phyloP scores from a whole-genome alignment of 1,284 basidiomycete genomes.

The Sparassis latifolia region DNA sequence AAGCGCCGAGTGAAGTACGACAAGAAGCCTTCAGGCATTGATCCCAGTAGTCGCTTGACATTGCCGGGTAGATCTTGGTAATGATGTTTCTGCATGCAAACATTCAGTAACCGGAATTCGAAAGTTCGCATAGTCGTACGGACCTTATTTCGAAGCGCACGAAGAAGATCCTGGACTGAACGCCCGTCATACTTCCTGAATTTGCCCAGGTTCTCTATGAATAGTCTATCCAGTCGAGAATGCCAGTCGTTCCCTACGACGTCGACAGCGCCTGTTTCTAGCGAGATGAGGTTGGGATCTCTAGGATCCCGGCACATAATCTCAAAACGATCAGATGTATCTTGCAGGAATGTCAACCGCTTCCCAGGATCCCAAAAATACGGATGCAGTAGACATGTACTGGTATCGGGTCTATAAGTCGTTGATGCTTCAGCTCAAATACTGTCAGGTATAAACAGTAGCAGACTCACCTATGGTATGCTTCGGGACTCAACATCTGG shows the following conservation, averaged over 20 bases:
- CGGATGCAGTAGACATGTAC: conserved; percentile 83
- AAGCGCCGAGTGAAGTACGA: conserved; percentile 91
- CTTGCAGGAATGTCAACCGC: conserved; percentile 89
- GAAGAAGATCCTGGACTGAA: conserved; percentile 86
- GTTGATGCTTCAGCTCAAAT: background rate
- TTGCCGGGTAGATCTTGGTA: conserved; percentile 93
- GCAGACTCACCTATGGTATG: conserved; percentile 56
- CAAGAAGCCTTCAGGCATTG: conserved; percentile 90
- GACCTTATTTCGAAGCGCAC: conserved; percentile 94
- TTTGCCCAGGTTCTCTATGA: conserved; percentile 93
- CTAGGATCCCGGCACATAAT: conserved; percentile 93
- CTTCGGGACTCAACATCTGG: conserved; percentile 71
- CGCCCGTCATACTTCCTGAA: conserved; percentile 93
- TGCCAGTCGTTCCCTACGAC: conserved; percentile 91
- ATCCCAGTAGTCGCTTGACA: conserved; percentile 81
- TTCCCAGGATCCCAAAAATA: conserved; percentile 94
- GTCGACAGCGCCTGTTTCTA: conserved; percentile 64
- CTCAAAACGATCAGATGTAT: conserved; percentile 96
- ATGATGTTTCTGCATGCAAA: conserved; percentile 79
- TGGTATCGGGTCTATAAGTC: conserved; percentile 73
- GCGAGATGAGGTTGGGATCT: conserved; percentile 65
- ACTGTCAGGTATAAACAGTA: background rate
- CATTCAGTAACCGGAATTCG: background rate
- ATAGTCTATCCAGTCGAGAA: conserved; percentile 76
- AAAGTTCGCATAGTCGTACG: conserved; percentile 17